phyloP scores from a whole-genome alignment of 2,329 filamentous ascomycete genomes.

The Bisporella sp. region DNA sequence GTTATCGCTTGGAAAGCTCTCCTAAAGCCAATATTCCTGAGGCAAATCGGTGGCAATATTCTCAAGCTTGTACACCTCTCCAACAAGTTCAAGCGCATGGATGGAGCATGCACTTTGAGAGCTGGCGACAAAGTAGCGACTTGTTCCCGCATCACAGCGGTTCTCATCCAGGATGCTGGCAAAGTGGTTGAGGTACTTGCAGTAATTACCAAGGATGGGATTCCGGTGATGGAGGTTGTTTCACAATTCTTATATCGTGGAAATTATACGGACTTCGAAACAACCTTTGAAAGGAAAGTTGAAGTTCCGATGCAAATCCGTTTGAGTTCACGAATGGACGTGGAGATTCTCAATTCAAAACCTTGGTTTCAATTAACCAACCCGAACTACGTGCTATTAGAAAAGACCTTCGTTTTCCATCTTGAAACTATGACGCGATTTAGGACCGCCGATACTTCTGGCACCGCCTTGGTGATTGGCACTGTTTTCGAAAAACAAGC shows the following conservation, averaged over 20 bases:
- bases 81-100: slow-evolving; percentile 93
- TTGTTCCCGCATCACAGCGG: slow-evolving; percentile 86
- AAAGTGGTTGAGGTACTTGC: slow-evolving; percentile 99
- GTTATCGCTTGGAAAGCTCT: slow-evolving; percentile 92
- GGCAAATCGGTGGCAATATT: slow-evolving; percentile 86
- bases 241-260: slow-evolving; percentile 95
- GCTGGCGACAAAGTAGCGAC: slow-evolving; percentile 87
- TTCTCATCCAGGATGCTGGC: slow-evolving; percentile 92
- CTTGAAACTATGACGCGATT: not conserved
- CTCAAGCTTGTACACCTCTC: slow-evolving; percentile 92
- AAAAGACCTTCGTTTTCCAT: not conserved
- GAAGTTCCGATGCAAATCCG: not conserved
- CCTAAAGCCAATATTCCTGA: slow-evolving; percentile 96
- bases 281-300: slow-evolving; percentile 68
- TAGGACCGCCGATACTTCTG: not conserved
- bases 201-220: slow-evolving; percentile 73
- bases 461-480: not conserved
- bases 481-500: not conserved
- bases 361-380: not conserved
- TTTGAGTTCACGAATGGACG: not conserved
- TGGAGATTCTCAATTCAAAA: slow-evolving; percentile 36
- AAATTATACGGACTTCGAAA: slow-evolving; percentile 82
- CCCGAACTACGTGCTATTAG: not conserved
- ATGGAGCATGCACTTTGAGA: slow-evolving; percentile 82
- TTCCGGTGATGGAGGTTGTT: slow-evolving; percentile 91